Conservation (phyloP, 106 monocot species). For the Dioscorea zingiberensis region DNA sequence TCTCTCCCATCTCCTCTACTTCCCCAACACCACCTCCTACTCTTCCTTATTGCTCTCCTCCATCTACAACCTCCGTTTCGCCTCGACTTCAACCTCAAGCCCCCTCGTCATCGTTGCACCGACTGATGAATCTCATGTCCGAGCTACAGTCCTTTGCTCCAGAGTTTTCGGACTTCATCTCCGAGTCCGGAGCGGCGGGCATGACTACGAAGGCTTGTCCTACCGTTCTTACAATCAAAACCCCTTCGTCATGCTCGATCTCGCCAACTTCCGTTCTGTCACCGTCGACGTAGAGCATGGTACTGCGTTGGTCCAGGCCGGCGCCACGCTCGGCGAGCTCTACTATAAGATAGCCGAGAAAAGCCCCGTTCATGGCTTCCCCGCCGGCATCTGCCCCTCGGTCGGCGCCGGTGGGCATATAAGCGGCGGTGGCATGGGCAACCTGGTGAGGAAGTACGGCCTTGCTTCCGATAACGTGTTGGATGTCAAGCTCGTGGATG, state of each 20-base stretch:
- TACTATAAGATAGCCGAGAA: constrained; percentile 2
- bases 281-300: background rate
- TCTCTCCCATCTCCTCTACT: background rate
- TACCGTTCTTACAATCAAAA: constrained; percentile 1
- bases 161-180: constrained; percentile 1
- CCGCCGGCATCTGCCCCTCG: constrained; percentile 3
- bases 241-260: constrained; percentile 3
- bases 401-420: constrained; percentile 1
- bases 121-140: background rate
- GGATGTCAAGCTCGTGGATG: constrained; percentile 4
- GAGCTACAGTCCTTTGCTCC: constrained; percentile 1
- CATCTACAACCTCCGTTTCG: constrained; percentile 5
- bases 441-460: constrained; percentile 6
- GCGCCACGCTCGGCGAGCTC: background rate
- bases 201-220: constrained; percentile 61
- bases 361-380: background rate
- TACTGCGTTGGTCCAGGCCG: background rate
- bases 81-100: background rate
- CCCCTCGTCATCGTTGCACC: constrained; percentile 3
- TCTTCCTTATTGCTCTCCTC: background rate
- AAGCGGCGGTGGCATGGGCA: constrained; percentile 5
- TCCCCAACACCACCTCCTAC: constrained; percentile 3
- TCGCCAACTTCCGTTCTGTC: background rate
- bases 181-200: constrained; percentile 55
- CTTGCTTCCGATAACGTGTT: constrained; percentile 4